Percentiles rank a stretch among this genome's conserved stretches.
Conservation (phyloP, 495 filamentous ascomycete species). For the Mytilinidion resinicola region DNA sequence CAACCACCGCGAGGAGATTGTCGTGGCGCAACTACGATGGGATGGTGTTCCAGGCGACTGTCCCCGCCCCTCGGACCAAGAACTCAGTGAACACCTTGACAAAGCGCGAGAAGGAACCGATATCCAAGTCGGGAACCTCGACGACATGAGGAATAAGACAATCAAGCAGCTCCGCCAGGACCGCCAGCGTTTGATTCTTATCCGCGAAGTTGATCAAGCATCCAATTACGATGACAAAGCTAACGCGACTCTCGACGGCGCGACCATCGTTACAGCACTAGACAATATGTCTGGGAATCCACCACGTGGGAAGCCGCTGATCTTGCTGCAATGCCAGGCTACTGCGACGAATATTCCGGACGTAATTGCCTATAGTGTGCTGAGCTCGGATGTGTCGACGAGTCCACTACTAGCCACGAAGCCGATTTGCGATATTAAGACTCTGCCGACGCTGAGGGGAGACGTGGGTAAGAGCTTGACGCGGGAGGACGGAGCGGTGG, state of each 20-base stretch:
- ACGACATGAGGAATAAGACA: slow-evolving; percentile 26
- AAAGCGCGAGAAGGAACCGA: slow-evolving; percentile 25
- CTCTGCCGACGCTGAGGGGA: slow-evolving; percentile 44
- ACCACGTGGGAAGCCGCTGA: slow-evolving; percentile 37
- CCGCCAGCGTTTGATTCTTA: slow-evolving; percentile 44
- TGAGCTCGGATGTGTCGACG: slow-evolving; percentile 40
- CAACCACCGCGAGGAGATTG: slow-evolving; percentile 43
- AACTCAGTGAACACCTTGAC: slow-evolving; percentile 39
- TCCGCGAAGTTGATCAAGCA: slow-evolving; percentile 40
- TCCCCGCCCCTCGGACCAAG: slow-evolving; percentile 38
- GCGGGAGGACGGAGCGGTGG: slow-evolving; percentile 37
- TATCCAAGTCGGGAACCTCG: slow-evolving; percentile 16
- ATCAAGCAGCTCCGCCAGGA: slow-evolving; percentile 41
- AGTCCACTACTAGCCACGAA: slow-evolving; percentile 47
- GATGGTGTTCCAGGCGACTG: slow-evolving; percentile 48
- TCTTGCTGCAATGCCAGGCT: slow-evolving; percentile 50
- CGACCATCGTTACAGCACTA: slow-evolving; percentile 42
- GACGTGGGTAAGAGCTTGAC: slow-evolving; percentile 37
- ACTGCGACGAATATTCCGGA: slow-evolving; percentile 47
- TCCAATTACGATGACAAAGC: slow-evolving; percentile 49
- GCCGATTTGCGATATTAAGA: slow-evolving; percentile 46
- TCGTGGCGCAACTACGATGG: slow-evolving; percentile 49
- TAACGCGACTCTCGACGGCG: slow-evolving; percentile 45
- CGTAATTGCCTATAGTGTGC: slow-evolving; percentile 43
- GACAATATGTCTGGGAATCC: slow-evolving; percentile 35